phyloP scores from a whole-genome alignment of 1,284 basidiomycete species.

The Mycena sp. region DNA sequence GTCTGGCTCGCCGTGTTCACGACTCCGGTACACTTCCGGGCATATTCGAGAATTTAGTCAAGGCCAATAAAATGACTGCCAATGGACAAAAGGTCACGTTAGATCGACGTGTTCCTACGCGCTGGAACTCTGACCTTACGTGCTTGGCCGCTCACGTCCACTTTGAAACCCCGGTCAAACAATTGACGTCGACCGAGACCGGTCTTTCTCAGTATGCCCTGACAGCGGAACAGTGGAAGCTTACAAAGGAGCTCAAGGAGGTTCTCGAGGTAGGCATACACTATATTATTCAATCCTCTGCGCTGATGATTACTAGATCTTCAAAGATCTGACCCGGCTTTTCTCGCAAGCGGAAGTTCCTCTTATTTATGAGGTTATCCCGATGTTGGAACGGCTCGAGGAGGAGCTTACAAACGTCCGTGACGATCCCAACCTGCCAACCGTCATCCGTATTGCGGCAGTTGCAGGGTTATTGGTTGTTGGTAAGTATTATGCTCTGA shows the following conservation, averaged over 20 bases:
- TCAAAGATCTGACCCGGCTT: slow-evolving; percentile 14
- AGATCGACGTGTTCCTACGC: slow-evolving; percentile 26
- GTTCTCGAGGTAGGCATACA: neutral
- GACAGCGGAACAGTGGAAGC: slow-evolving; percentile 19
- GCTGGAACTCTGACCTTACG: slow-evolving; percentile 34
- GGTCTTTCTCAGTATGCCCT: slow-evolving; percentile 10
- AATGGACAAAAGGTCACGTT: slow-evolving; percentile 9
- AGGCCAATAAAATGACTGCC: too few species aligned
- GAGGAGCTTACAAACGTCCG: slow-evolving; percentile 18
- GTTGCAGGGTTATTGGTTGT: slow-evolving; percentile 19
- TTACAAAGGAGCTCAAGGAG: slow-evolving; percentile 22
- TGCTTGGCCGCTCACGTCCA: slow-evolving; percentile 30
- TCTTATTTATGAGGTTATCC: slow-evolving; percentile 33
- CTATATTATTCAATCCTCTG: neutral
- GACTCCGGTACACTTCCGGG: slow-evolving; percentile 26
- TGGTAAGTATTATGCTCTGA: slow-evolving; percentile 34
- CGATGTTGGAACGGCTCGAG: slow-evolving; percentile 33
- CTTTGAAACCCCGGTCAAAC: slow-evolving; percentile 16
- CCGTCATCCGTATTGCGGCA: slow-evolving; percentile 30
- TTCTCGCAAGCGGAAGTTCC: slow-evolving; percentile 36
- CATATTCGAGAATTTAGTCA: slow-evolving; percentile 31
- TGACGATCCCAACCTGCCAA: slow-evolving; percentile 4
- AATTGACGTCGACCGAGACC: neutral
- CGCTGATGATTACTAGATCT: neutral
- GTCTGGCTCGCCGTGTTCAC: slow-evolving; percentile 30